Conservation (phyloP, 768 basidiomycete species). For the Saitozyma sp. region DNA sequence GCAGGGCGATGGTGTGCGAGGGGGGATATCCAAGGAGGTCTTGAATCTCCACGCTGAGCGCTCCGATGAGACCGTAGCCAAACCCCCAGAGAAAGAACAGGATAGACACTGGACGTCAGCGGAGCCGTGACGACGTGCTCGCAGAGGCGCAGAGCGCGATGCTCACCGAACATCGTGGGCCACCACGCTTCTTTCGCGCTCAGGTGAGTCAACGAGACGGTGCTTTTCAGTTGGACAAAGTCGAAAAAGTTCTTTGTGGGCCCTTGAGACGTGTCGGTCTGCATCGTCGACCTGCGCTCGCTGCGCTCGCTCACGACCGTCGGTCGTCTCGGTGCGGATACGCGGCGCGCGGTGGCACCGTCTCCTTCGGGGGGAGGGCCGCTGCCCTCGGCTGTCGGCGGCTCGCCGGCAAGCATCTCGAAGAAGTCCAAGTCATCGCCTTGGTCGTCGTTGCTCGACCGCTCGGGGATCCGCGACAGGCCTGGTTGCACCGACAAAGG, state of each 20-base stretch:
- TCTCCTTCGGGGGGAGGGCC: no score
- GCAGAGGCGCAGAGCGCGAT: no score
- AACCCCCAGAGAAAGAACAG: slow-evolving; percentile 51
- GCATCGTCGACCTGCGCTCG: background rate
- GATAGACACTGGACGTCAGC: slow-evolving; percentile 29
- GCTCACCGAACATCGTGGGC: slow-evolving; percentile 43
- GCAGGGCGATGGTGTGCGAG: slow-evolving; percentile 30
- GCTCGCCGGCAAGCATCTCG: slow-evolving; percentile 17
- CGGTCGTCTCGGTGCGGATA: background rate
- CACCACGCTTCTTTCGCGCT: slow-evolving; percentile 39
- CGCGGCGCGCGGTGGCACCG: background rate
- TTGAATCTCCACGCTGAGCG: slow-evolving; percentile 41
- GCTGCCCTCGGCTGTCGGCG: background rate
- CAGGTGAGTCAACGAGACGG: slow-evolving; percentile 38
- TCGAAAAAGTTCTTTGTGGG: slow-evolving; percentile 43
- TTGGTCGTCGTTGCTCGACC: slow-evolving; percentile 6
- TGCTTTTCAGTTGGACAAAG: slow-evolving; percentile 42
- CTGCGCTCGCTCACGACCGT: background rate
- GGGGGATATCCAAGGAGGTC: slow-evolving; percentile 30
- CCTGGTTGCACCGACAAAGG: no score
- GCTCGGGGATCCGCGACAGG: no score
- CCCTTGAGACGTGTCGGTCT: slow-evolving; percentile 11
- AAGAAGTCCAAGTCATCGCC: slow-evolving; percentile 22
- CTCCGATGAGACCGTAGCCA: slow-evolving; percentile 47
- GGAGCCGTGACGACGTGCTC: no score